Evolutionary conservation across 176 grass and related monocot species (phyloP), one percentile per base, ranked within the genome.

Genomic region (Juncus effusus): DNA sequence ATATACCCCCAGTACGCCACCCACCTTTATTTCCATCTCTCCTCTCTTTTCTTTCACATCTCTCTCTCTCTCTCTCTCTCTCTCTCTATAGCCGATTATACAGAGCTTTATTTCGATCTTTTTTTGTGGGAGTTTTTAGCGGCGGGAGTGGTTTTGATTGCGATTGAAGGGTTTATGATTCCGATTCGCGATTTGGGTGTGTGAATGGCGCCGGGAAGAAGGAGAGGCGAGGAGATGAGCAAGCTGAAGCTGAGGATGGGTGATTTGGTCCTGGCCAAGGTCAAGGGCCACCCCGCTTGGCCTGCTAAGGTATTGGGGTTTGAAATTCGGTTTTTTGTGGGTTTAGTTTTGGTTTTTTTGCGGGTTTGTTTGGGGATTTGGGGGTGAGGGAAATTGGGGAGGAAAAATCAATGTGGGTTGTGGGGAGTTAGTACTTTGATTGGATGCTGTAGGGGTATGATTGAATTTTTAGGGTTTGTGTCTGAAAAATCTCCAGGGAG

Each of bases 181-280:
- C 8, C 10, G 8, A 3, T 67, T 67, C 7, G 45, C 57, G 68
- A 71, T 71, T 59, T 45, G 3, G 13, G 52, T 57, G 35, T 40
- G 38, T 58, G 68, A 59, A 71, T 71, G 68, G 54, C 51, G 50
- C 68, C 68, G 10, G 68, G 68, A 12, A 69, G 40, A 52, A 71
- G 38, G 54, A 71, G 42, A 71, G 13, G 37, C 3, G 69, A 72
- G 14, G 69, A 72, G 40, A 42, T 44, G 13, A 41, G 42, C 42
- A 47, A 41, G 16, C 42, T 59, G 35, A 59, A 70, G 28, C 10
- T 72, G 40, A 51, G 14, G 42, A 16, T 59, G 54, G 69, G 69
- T 10, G 69, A 72, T 36, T 36, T 72, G 69, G 69, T 72, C 8
- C 28, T 72, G 39, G 69, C 69, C 3, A 72, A 56, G 38, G 69